These are phyloP conservation scores for Ceratobasidium sp. DNA, from an alignment of 1,284 basidiomycete genomes.

Conservation along the genomic window DNA sequence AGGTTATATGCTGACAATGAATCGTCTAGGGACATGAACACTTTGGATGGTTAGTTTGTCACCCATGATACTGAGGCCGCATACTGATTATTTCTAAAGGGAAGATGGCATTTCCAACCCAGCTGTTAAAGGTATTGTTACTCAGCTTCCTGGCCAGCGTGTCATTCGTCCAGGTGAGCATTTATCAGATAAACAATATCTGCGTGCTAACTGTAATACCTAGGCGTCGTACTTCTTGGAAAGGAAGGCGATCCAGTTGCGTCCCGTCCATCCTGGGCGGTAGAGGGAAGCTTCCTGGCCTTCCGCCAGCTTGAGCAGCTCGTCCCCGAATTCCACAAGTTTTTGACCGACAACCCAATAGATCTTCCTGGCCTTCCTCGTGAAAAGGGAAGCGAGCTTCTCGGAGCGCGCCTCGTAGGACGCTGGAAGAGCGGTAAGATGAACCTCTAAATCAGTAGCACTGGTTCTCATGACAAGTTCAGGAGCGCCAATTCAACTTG, in stretches of 20 bases:
- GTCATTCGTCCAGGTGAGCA: slow-evolving; percentile 47
- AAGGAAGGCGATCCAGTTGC: slow-evolving; percentile 53
- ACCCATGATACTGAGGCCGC: no score
- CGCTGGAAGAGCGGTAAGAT: slow-evolving; percentile 60
- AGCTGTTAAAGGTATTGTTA: slow-evolving; percentile 39
- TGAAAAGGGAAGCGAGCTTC: slow-evolving; percentile 60
- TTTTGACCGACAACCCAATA: slow-evolving; percentile 40
- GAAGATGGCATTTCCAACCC: slow-evolving; percentile 47
- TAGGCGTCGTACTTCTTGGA: slow-evolving; percentile 54
- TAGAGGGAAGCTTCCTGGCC: slow-evolving; percentile 65
- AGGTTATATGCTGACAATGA: background rate
- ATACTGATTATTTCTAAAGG: slow-evolving; percentile 12
- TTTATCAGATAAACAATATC: slow-evolving; percentile 4
- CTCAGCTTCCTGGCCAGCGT: slow-evolving; percentile 45
- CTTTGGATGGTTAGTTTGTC: slow-evolving; percentile 28
- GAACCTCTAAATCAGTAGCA: background rate
- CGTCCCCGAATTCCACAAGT: slow-evolving; percentile 44
- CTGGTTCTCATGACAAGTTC: slow-evolving; percentile 49
- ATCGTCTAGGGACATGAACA: slow-evolving; percentile 26
- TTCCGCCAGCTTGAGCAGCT: slow-evolving; percentile 60
- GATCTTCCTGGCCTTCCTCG: slow-evolving; percentile 49
- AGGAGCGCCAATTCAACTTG: slow-evolving; percentile 61
- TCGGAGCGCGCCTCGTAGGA: slow-evolving; percentile 67
- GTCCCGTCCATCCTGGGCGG: slow-evolving; percentile 60
- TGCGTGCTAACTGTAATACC: background rate